phyloP scores from a whole-genome alignment of 768 basidiomycete genomes.

The Jaapia argillacea region DNA sequence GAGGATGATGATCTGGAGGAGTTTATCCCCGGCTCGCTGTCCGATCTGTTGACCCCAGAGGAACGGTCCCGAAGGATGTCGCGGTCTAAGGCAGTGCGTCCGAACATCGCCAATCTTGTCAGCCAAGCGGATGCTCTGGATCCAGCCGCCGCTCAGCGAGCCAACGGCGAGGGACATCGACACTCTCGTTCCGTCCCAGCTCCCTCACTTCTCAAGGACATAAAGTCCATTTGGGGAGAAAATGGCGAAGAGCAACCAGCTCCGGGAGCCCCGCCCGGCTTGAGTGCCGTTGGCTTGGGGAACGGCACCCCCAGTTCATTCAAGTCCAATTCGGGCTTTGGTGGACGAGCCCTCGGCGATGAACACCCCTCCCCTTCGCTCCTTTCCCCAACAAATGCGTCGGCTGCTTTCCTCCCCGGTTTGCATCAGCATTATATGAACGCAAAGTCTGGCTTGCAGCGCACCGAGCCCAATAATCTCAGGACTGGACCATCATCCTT shows the following conservation, averaged over 20 bases:
- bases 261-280: conserved; percentile 27
- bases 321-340: conserved; percentile 32
- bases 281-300: conserved; percentile 19
- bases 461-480: background rate
- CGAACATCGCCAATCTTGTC: conserved; percentile 12
- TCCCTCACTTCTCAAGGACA: conserved; percentile 62
- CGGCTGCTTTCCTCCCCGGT: conserved; percentile 72
- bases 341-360: conserved; percentile 19
- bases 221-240: conserved; percentile 63
- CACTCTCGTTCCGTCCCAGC: conserved; percentile 81
- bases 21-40: conserved; percentile 81
- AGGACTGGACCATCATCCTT: conserved; percentile 5
- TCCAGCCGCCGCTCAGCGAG: conserved; percentile 1
- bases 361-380: conserved; percentile 28
- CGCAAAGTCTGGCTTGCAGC: conserved; percentile 12
- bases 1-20: conserved; percentile 81
- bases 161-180: conserved; percentile 34
- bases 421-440: conserved; percentile 55
- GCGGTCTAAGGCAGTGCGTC: conserved; percentile 36
- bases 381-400: conserved; percentile 67
- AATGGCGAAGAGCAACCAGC: conserved; percentile 1
- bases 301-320: conserved; percentile 45
- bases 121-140: conserved; percentile 11
- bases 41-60: conserved; percentile 81
- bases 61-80: conserved; percentile 80